Evolutionary conservation across 75 land plant species (phyloP).

Genomic region (Chamaecyparis obtusa): DNA sequence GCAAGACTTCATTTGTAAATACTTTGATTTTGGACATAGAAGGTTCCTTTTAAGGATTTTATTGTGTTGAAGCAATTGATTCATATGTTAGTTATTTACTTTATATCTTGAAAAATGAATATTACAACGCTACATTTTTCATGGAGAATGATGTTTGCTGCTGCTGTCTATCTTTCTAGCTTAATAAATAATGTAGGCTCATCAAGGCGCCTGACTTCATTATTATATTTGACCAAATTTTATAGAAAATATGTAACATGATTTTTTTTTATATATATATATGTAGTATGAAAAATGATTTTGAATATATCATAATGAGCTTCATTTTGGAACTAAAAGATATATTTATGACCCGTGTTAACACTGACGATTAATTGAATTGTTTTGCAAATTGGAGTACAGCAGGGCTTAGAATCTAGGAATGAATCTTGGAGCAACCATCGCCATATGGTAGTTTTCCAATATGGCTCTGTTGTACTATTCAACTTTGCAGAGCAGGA

Average conservation of each 20-base stretch:
- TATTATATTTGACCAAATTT: not conserved
- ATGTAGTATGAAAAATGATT: not conserved
- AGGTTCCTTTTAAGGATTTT: not conserved
- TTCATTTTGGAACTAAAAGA: not conserved
- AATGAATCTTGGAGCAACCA: conserved; percentile 24
- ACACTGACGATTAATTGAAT: not conserved
- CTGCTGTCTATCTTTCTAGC: not conserved
- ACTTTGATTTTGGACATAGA: not conserved
- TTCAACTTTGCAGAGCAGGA: conserved; percentile 77
- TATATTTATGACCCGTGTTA: not conserved
- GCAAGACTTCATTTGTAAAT: not conserved
- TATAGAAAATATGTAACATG: not conserved
- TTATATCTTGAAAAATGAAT: not conserved
- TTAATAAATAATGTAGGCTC: not conserved
- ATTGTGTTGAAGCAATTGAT: not conserved
- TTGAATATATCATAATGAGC: not conserved
- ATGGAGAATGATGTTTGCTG: not conserved
- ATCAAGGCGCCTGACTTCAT: not conserved
- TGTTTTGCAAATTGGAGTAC: conserved; percentile 1
- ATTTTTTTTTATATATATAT: too few relatives aligned
- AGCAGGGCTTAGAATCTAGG: conserved; percentile 20
- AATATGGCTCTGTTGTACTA: conserved; percentile 83
- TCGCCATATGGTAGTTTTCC: conserved; percentile 79
- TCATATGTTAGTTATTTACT: not conserved
- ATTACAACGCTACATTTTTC: not conserved